Evolutionary conservation across 2,329 filamentous ascomycete species (phyloP).

Genomic region (Rhytidhysteron rufulum): DNA sequence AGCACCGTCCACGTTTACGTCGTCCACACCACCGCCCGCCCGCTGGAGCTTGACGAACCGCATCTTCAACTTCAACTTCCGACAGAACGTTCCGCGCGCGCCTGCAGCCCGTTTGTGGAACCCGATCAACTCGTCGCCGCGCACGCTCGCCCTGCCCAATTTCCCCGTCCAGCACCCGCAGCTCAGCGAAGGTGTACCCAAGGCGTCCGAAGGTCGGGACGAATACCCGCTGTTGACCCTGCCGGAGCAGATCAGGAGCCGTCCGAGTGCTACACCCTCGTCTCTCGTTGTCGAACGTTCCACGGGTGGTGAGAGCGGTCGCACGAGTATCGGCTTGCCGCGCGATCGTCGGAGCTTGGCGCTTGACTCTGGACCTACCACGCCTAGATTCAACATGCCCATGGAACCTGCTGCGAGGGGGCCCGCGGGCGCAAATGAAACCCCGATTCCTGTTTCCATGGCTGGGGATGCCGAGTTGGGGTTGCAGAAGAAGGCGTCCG

Average conservation of each 20-base stretch:
- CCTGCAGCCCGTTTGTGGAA: slow-evolving; percentile 56
- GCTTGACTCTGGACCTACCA: slow-evolving; percentile 19
- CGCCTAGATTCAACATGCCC: slow-evolving; percentile 23
- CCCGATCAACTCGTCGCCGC: slow-evolving; percentile 59
- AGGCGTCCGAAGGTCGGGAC: slow-evolving; percentile 41
- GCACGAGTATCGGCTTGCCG: slow-evolving; percentile 53
- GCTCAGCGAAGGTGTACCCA: slow-evolving; percentile 14
- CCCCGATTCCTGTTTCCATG: slow-evolving; percentile 11
- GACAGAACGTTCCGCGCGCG: slow-evolving; percentile 26
- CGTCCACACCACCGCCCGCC: slow-evolving; percentile 17
- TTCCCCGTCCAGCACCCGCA: slow-evolving; percentile 38
- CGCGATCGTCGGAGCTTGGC: slow-evolving; percentile 27
- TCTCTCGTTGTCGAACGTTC: slow-evolving; percentile 35
- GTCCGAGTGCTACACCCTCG: slow-evolving; percentile 41
- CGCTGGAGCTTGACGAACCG: slow-evolving; percentile 41
- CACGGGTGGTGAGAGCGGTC: slow-evolving; percentile 44
- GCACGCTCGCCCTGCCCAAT: slow-evolving; percentile 40
- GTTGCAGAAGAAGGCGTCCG: slow-evolving; percentile 7
- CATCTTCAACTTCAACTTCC: slow-evolving; percentile 36
- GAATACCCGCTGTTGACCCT: slow-evolving; percentile 55
- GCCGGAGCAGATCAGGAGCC: slow-evolving; percentile 53
- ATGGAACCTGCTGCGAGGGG: slow-evolving; percentile 13
- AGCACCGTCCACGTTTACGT: slow-evolving; percentile 23
- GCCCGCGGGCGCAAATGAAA: slow-evolving; percentile 12
- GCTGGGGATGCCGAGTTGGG: slow-evolving; percentile 24